These are phyloP conservation scores for Carpinus fangiana DNA, from an alignment of 306 rosid genomes.

Conservation along the genomic window DNA sequence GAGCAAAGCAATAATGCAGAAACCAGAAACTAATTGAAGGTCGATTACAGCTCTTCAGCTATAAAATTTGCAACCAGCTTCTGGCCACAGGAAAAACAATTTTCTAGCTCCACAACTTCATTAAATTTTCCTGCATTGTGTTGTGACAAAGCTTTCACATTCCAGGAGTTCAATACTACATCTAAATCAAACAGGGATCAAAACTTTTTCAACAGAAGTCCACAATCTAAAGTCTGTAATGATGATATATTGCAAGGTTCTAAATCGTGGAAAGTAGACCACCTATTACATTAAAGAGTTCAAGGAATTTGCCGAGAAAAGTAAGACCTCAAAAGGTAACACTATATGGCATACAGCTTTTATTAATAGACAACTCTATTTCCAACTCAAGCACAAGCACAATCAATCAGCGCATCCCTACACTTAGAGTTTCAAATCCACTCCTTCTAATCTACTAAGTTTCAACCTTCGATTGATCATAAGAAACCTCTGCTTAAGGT, in stretches of 20 bases:
- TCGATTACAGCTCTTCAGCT: background rate
- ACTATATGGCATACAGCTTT: background rate
- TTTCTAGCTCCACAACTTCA: no score
- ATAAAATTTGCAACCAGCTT: background rate
- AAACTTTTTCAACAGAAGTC: no score
- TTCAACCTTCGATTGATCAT: constrained; percentile 8
- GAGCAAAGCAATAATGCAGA: background rate
- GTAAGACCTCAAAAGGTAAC: background rate
- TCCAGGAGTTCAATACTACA: background rate
- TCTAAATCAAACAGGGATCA: background rate
- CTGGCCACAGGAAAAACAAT: background rate
- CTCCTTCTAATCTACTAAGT: background rate
- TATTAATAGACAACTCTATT: no score
- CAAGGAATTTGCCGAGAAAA: background rate
- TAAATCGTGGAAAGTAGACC: no score
- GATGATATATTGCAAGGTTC: background rate
- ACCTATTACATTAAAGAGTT: no score
- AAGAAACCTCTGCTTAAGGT: constrained; percentile 8
- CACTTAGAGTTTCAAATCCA: background rate
- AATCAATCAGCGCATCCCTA: background rate
- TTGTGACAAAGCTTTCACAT: background rate
- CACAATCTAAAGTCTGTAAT: no score
- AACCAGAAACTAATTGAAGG: background rate
- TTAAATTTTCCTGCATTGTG: background rate
- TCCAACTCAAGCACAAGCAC: background rate